Base-by-base conservation (phyloP, 2,329 filamentous ascomycete genomes). In the Monosporascus sp. region DNA sequence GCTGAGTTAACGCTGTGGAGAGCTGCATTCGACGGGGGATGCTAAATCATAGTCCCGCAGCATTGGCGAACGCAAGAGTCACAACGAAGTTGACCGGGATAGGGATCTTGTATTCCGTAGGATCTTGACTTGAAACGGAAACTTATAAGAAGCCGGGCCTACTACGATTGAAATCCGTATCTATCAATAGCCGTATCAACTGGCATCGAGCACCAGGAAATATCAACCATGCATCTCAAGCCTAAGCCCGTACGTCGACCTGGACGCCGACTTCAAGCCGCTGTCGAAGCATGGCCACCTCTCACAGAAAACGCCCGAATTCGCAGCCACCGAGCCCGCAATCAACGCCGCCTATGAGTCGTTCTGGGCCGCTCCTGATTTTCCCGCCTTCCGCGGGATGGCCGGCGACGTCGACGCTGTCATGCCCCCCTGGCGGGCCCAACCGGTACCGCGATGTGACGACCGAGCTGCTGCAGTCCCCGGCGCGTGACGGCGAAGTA, bases 231-330 rank as follows among this genome's bases (percentile, higher is more conserved):
- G 43, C 53, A 51, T 17, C 50, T 60, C 20, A 57, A 56, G 9
- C 31, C 31, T 14, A 35, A 35, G 11, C 31, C 11, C 4, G 31
- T 35, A 47, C 54, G 59, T 59, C 48, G 53, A 58, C 47, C n/a
- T 67, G 45, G 63, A 67, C 48, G 55, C 64, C 15, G 50, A 60
- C 57, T 70, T 66, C 66, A 65, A 65, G 49, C 70, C 70, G 1
- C 57, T 67, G 6, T 67, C 66, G 35, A 70, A 66, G 51, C 60
- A 73, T 50, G 67, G 69, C 49, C 69, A 71, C 53, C 64, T 68
- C 45, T 65, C 67, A 38, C 54, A 62, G 52, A 63, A 66, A 24
- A 69, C 68, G 35, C 65, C 69, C 3, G 60, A 63, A 3, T 70
- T 70, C 52, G 57, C 62, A 14, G 58, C 55, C 7, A 50, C 62